Percentiles rank a stretch among this genome's conserved stretches.
Evolutionary conservation across 176 grass and related monocot species (phyloP).

Genomic region (Cenchrus purpureus): DNA sequence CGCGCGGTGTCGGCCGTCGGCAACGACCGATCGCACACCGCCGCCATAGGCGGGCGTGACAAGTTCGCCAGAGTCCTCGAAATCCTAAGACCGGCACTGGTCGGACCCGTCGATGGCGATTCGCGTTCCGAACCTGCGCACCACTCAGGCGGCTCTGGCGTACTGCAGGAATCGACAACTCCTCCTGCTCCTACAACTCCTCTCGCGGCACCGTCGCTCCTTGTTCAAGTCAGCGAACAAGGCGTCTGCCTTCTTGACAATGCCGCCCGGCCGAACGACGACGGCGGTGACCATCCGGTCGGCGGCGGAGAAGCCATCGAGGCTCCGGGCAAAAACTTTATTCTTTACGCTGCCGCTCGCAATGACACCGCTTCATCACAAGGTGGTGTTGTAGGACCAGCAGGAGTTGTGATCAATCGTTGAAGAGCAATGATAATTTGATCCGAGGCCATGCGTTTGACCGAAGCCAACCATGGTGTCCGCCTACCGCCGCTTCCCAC

Average conservation of each 20-base stretch:
- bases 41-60: no score
- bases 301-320: not conserved
- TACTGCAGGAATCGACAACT: not conserved
- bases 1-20: no score
- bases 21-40: no score
- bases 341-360: not conserved
- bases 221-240: not conserved
- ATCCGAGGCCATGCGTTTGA: not conserved
- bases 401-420: not conserved
- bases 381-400: not conserved
- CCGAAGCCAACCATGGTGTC: not conserved
- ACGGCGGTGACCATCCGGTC: no score
- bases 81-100: no score
- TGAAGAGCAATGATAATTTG: not conserved
- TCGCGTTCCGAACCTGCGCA: not conserved
- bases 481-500: not conserved
- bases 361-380: not conserved
- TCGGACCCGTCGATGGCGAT: not conserved
- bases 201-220: not conserved
- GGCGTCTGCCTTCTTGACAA: not conserved
- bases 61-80: no score
- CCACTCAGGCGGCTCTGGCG: not conserved
- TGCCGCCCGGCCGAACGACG: not conserved
- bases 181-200: not conserved
- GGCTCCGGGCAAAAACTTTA: not conserved